Evolutionary conservation across 345 rosid species (phyloP), one percentile per base, ranked within the genome.

Genomic region (Brassica juncea): DNA sequence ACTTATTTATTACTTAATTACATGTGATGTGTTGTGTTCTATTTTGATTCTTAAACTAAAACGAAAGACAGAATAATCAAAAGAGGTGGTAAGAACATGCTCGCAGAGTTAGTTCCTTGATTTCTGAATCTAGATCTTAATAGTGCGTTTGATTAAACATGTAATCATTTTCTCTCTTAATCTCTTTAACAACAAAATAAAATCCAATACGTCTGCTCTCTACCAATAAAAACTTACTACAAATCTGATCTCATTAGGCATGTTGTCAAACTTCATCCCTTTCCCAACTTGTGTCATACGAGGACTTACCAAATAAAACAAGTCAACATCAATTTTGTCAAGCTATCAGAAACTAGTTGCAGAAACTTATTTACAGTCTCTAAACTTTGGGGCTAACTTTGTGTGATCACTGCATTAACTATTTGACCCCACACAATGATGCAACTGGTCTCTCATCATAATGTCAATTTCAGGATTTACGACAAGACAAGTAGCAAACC

Each of bases 1-100:
- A 66, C 66, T 81, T 76, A 34, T 68, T 81, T 54, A 54, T 54
- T 54, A 54, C 68, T 72, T 72, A 21, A 49, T 73, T 44, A 72
- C 82, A 79, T 79, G 77, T 79, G 82, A 79, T 79, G 55, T 79
- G 77, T 52, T 81, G 19, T 49, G 11, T 57, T 66, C 28, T 12
- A 16, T 64, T 3, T 60, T 42, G 28, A 60, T 39, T 54, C 23
- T 3, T 0, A n/a, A 63, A 37, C 10, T 15, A 37, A 66, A 21
- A 37, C 52, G 16, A 21, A 39, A 30, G 75, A 16, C 47, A 35
- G 59, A 28, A 70, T 54, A 68, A 80, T 57, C 57, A 60, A 25
- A 59, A 69, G 74, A 59, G 83, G 81, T 83, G 88, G 83, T 77
- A 84, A 80, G 84, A 89, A 89, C 91, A 85, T 84, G 94, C 84